Conservation (phyloP, 192 early-diverging fungal genomes). For the Coemansia asiatica region DNA sequence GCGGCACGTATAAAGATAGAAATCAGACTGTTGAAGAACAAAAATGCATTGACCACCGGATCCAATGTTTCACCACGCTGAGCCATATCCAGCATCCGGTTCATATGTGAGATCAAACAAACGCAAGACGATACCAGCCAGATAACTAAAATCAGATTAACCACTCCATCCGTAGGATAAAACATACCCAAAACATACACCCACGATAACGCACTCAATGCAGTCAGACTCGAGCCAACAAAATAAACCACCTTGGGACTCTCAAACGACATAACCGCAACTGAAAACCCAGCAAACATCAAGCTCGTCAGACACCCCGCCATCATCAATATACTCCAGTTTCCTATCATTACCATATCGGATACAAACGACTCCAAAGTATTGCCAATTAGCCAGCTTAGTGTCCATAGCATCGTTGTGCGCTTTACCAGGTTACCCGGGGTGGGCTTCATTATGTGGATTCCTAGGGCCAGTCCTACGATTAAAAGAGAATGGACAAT, state of each 20-base stretch:
- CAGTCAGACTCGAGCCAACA: constrained; percentile 18
- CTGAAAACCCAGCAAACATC: constrained; percentile 1
- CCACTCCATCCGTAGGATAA: constrained; percentile 19
- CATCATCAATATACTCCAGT: not conserved
- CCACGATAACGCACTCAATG: constrained; percentile 14
- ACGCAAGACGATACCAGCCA: constrained; percentile 20
- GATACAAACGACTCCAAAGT: not conserved
- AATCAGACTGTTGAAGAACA: constrained; percentile 29
- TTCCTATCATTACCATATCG: not conserved
- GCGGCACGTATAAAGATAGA: constrained; percentile 22
- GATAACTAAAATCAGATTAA: constrained; percentile 11
- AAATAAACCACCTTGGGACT: constrained; percentile 13
- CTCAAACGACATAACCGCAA: not conserved
- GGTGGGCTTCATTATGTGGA: not conserved
- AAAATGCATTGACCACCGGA: constrained; percentile 17
- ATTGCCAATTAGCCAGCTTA: not conserved
- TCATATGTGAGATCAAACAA: constrained; percentile 31
- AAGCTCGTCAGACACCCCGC: not conserved
- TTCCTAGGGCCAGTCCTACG: not conserved
- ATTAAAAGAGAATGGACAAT: not conserved
- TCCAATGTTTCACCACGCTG: constrained; percentile 16
- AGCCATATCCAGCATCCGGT: constrained; percentile 27
- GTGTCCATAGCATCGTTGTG: not conserved
- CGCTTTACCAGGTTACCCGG: not conserved
- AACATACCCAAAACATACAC: constrained; percentile 15